A percentile compares a stretch with the other conserved stretches of the same genome.
Evolutionary conservation across 257 asterid species (phyloP).

Genomic region (Solanum chmielewskii): DNA sequence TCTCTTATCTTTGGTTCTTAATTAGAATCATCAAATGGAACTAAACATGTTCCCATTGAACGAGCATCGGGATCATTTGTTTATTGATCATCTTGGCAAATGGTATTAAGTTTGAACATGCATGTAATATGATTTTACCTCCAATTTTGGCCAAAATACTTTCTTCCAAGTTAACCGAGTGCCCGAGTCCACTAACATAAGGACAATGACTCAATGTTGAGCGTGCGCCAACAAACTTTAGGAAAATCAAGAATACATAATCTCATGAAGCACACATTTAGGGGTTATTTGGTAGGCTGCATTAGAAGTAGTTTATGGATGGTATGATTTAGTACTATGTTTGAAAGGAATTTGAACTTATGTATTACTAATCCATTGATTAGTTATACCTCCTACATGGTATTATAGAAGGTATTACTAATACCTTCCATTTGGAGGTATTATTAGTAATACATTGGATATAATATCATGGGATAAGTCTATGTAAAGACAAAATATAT

Average conservation of each 20-base stretch:
- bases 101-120: not conserved
- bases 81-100: not conserved
- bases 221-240: not conserved
- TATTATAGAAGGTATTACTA: too few relatives aligned
- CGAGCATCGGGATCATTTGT: not conserved
- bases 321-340: too few relatives aligned
- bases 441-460: too few relatives aligned
- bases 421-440: too few relatives aligned
- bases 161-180: not conserved
- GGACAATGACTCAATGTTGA: not conserved
- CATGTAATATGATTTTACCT: not conserved
- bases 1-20: not conserved
- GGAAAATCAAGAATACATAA: not conserved
- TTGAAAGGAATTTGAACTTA: too few relatives aligned
- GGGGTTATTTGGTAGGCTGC: not conserved
- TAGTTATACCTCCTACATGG: too few relatives aligned
- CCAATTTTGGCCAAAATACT: not conserved
- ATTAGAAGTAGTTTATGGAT: too few relatives aligned
- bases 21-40: not conserved
- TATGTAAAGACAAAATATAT: too few relatives aligned
- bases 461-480: too few relatives aligned
- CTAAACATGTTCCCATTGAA: not conserved
- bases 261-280: not conserved
- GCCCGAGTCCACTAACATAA: not conserved
- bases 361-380: too few relatives aligned